Evolutionary conservation across 495 filamentous ascomycete genomes (phyloP).

Genomic region (Talaromyces wortmannii): DNA sequence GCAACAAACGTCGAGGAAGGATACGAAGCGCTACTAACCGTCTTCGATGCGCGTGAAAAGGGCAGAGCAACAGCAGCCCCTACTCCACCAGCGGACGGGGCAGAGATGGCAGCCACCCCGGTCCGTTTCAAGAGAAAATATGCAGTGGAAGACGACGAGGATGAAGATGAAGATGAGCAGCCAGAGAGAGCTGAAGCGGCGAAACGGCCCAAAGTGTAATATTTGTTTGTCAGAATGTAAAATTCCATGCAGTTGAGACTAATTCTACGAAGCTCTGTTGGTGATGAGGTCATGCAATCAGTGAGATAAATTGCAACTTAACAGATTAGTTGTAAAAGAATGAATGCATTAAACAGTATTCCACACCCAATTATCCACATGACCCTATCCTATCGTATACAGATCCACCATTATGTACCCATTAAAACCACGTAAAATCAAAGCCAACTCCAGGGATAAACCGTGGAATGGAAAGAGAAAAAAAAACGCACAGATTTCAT

Average conservation of each 20-base stretch:
- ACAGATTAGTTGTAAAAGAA: too few relatives aligned
- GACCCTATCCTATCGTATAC: background rate
- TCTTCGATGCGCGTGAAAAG: slow-evolving; percentile 33
- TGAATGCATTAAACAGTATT: too few relatives aligned
- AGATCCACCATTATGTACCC: background rate
- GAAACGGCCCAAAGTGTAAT: slow-evolving; percentile 33
- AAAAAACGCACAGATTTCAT: background rate
- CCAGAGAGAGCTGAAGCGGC: slow-evolving; percentile 11
- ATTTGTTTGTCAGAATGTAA: background rate
- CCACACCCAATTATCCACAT: too few relatives aligned
- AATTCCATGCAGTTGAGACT: background rate
- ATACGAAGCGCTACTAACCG: slow-evolving; percentile 62
- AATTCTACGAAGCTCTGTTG: background rate
- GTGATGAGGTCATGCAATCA: too few relatives aligned
- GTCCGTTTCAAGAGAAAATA: slow-evolving; percentile 40
- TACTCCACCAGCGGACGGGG: background rate
- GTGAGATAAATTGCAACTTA: too few relatives aligned
- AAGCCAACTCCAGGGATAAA: background rate
- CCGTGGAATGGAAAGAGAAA: background rate
- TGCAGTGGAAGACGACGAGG: slow-evolving; percentile 38
- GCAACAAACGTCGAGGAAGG: slow-evolving; percentile 73
- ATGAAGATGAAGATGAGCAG: slow-evolving; percentile 33
- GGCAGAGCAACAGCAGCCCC: slow-evolving; percentile 5
- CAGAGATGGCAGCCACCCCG: slow-evolving; percentile 7
- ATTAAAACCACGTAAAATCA: background rate